phyloP scores from a whole-genome alignment of 2,329 filamentous ascomycete genomes.

The Blastomyces gilchristii region DNA sequence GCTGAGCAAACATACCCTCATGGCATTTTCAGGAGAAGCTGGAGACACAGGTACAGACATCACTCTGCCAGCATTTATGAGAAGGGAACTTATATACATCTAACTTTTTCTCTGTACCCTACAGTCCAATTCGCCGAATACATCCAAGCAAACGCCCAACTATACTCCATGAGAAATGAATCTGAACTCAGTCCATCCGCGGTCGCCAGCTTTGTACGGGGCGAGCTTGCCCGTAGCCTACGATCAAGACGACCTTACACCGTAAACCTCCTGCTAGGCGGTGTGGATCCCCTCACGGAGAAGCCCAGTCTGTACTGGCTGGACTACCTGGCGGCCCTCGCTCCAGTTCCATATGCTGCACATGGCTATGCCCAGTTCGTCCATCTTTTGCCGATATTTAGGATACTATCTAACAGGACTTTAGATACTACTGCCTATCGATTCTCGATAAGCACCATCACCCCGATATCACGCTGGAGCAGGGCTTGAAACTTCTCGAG shows the following conservation, averaged over 20 bases:
- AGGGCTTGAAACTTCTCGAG: slow-evolving; percentile 82
- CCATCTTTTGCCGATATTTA: neutral
- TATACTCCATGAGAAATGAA: slow-evolving; percentile 98
- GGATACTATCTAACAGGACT: slow-evolving; percentile 5
- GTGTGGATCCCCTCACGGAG: slow-evolving; percentile 81
- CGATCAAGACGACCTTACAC: slow-evolving; percentile 90
- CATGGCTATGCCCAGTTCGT: slow-evolving; percentile 94
- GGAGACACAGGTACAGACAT: slow-evolving; percentile 66
- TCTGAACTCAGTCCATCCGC: slow-evolving; percentile 82
- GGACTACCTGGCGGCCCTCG: slow-evolving; percentile 86
- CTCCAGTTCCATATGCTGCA: slow-evolving; percentile 84
- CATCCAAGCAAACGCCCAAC: slow-evolving; percentile 94
- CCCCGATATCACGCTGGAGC: slow-evolving; percentile 77
- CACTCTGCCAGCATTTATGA: neutral
- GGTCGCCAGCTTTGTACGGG: slow-evolving; percentile 84
- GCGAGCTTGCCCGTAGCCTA: slow-evolving; percentile 82
- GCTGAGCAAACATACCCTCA: slow-evolving; percentile 86
- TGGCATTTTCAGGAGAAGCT: slow-evolving; percentile 92
- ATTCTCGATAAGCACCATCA: slow-evolving; percentile 98
- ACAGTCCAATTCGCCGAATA: slow-evolving; percentile 97
- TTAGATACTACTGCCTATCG: slow-evolving; percentile 89
- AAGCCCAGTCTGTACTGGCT: slow-evolving; percentile 94
- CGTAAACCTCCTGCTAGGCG: slow-evolving; percentile 90
- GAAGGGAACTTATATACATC: neutral
- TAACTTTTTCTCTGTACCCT: slow-evolving; percentile 1